phyloP scores from a whole-genome alignment of 2,329 filamentous ascomycete genomes.

The Metarhizium rileyi region DNA sequence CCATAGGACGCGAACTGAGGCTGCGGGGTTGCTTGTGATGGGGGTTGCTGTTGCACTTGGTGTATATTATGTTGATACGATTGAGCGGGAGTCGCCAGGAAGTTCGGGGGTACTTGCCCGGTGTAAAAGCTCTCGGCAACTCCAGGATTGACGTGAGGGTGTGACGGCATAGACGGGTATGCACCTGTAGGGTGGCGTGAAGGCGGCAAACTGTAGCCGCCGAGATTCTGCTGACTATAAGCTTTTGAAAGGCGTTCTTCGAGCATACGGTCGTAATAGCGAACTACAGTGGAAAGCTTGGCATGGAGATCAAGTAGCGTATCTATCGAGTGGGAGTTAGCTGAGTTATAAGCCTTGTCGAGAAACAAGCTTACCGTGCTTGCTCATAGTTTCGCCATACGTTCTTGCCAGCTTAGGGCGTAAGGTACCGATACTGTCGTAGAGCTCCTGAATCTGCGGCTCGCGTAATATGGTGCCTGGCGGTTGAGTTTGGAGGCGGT shows the following conservation, averaged over 20 bases:
- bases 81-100: slow-evolving; percentile 9
- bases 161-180: slow-evolving; percentile 61
- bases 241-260: slow-evolving; percentile 91
- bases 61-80: slow-evolving; percentile 14
- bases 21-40: slow-evolving; percentile 24
- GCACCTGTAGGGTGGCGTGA: slow-evolving; percentile 45
- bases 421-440: slow-evolving; percentile 90
- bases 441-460: slow-evolving; percentile 94
- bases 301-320: slow-evolving; percentile 88
- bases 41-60: slow-evolving; percentile 23
- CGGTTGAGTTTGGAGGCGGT: slow-evolving; percentile 87
- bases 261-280: slow-evolving; percentile 96
- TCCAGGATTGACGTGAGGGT: slow-evolving; percentile 35
- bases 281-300: slow-evolving; percentile 89
- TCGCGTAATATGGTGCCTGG: slow-evolving; percentile 94
- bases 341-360: background rate
- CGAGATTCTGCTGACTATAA: slow-evolving; percentile 70
- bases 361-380: slow-evolving; percentile 60
- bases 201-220: slow-evolving; percentile 50
- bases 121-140: slow-evolving; percentile 77
- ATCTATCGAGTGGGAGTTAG: slow-evolving; percentile 40
- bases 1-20: slow-evolving; percentile 34
- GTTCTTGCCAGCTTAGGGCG: slow-evolving; percentile 89
- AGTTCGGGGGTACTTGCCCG: slow-evolving; percentile 43
- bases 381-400: slow-evolving; percentile 99